A percentile compares a stretch with the other conserved stretches of the same genome.
Evolutionary conservation across 768 basidiomycete genomes (phyloP).

Genomic region (Termitomyces sp.): DNA sequence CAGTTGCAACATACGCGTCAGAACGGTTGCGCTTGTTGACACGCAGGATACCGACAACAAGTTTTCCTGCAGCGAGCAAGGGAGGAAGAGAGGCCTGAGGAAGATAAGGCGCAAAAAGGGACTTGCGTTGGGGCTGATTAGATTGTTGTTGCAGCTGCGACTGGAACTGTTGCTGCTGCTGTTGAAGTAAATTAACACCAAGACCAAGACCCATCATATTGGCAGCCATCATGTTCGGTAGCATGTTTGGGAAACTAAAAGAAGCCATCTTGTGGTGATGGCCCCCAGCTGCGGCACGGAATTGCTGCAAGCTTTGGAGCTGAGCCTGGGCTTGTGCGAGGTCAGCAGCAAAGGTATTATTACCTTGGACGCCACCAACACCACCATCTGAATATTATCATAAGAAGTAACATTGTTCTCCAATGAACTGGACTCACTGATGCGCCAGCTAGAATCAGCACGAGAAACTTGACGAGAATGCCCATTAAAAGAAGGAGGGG

Average conservation of each 20-base stretch:
- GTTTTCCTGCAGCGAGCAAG: conserved; percentile 91
- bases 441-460: conserved; percentile 83
- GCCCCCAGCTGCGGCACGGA: conserved; percentile 90
- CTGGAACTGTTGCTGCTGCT: conserved; percentile 93
- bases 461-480: conserved; percentile 75
- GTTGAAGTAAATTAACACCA: conserved; percentile 82
- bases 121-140: conserved; percentile 92
- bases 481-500: conserved; percentile 54
- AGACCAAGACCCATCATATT: conserved; percentile 92
- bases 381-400: conserved; percentile 54
- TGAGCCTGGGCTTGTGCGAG: conserved; percentile 97
- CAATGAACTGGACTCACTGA: conserved; percentile 51
- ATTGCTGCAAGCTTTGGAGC: conserved; percentile 92
- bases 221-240: conserved; percentile 95
- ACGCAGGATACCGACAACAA: conserved; percentile 94
- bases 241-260: conserved; percentile 97
- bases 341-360: conserved; percentile 67
- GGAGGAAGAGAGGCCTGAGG: conserved; percentile 97
- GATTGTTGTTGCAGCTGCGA: conserved; percentile 92
- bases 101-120: conserved; percentile 96
- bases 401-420: conserved; percentile 1
- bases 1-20: conserved; percentile 97
- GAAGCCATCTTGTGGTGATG: conserved; percentile 97
- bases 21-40: conserved; percentile 99
- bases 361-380: conserved; percentile 62